These are phyloP conservation scores for Oleoguttula mirabilis DNA, from an alignment of 495 filamentous ascomycete species.

Conservation along the genomic window DNA sequence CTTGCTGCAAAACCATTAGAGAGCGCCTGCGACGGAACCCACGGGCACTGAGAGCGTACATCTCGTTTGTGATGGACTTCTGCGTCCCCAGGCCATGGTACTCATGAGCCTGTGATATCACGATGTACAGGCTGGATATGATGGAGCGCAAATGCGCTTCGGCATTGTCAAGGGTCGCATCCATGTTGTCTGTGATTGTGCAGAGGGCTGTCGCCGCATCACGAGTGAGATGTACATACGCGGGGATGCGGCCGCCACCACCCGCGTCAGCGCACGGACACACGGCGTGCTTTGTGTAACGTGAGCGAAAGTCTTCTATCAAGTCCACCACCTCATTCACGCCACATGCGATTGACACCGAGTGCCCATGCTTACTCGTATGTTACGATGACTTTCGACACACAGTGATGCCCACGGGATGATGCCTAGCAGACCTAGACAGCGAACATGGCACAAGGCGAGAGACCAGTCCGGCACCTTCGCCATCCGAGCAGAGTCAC, in stretches of 20 bases:
- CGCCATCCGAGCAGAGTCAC: conserved; percentile 6
- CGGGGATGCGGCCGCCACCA: no score
- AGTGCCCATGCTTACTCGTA: no score
- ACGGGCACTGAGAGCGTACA: conserved; percentile 35
- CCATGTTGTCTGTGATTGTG: conserved; percentile 27
- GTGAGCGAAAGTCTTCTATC: no score
- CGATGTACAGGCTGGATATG: conserved; percentile 78
- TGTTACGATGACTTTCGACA: no score
- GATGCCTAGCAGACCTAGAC: no score
- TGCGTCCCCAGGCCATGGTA: conserved; percentile 50
- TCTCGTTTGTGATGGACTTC: conserved; percentile 48
- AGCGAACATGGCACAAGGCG: no score
- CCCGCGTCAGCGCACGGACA: no score
- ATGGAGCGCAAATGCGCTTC: conserved; percentile 33
- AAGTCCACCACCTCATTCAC: no score
- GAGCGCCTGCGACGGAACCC: conserved; percentile 16
- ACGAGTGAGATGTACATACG: no score
- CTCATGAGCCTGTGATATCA: conserved; percentile 65
- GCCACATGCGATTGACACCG: no score
- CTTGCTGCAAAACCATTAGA: conserved; percentile 30
- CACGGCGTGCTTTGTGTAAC: no score
- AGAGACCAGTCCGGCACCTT: conserved; percentile 1
- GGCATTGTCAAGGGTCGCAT: conserved; percentile 26
- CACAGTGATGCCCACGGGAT: no score
- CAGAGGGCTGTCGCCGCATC: conserved; percentile 34